Evolutionary conservation across 139 green algal genomes (phyloP), one percentile per base, ranked within the genome.

Genomic region (Chlorella sp.): DNA sequence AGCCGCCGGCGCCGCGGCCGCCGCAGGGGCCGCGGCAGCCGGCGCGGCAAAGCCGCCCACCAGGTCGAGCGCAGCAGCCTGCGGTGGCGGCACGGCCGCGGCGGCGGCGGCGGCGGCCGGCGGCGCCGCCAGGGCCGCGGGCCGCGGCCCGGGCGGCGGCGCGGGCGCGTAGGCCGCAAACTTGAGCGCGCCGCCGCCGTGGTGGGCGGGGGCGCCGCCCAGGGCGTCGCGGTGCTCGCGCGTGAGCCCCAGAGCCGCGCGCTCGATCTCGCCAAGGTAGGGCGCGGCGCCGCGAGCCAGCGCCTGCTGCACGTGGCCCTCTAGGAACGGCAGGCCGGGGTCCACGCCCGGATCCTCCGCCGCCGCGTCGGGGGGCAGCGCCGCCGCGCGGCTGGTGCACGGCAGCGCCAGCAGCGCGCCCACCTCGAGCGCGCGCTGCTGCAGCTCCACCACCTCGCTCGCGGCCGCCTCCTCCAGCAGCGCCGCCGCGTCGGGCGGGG

Each of bases 381-480:
- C 79, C 3, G 78, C 69, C 29, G 87, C 61, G 43, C 87, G 56
- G 36, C 60, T 81, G 11, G n/a, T 62, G 11, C 25, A 31, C 48
- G 40, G 21, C 42, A 12, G 8, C 31, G 23, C 27, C 48, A 95
- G 75, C 66, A 98, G 83, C 7, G 89, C 87, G 64, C 82, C 65
- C 43, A 96, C 81, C 88, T 98, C 92, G 27, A 93, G 82, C 25
- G 95, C 93, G 14, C 91, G 79, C 81, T 97, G 92, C 90, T 98
- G 94, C 73, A 97, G 81, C 79, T 96, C 91, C 53, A 90, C 76
- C 12, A 69, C 76, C 45, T 81, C 81, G 8, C 84, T 88, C 46
- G 42, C 36, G 5, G 77, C 59, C 14, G 80, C 74, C 3, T 71
- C 71, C 8, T 73, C 35, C 73, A 93, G 21, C 19, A 93, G 31